Evolutionary conservation across 495 filamentous ascomycete genomes (phyloP).

Genomic region (Cercophora sp.): DNA sequence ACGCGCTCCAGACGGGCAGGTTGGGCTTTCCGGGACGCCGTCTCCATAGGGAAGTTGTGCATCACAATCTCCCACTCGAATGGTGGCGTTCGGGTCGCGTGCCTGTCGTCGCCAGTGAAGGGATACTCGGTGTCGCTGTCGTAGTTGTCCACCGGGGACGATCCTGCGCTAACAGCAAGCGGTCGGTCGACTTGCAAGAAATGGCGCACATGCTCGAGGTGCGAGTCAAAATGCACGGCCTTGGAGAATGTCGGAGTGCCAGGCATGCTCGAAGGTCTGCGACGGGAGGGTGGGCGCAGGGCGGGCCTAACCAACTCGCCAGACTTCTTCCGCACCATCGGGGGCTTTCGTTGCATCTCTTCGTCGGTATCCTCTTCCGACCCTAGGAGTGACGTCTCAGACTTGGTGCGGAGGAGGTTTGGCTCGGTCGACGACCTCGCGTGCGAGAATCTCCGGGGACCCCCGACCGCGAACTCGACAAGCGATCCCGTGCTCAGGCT

Average conservation of each 20-base stretch:
- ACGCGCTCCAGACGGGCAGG: conserved; percentile 77
- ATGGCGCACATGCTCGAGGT: conserved; percentile 90
- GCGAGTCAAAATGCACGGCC: conserved; percentile 91
- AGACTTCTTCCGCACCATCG: conserved; percentile 96
- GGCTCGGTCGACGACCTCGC: conserved; percentile 81
- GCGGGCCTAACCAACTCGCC: conserved; percentile 94
- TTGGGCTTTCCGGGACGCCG: conserved; percentile 54
- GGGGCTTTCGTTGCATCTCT: conserved; percentile 64
- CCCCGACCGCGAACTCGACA: conserved; percentile 29
- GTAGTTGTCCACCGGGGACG: conserved; percentile 87
- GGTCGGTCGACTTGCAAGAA: conserved; percentile 91
- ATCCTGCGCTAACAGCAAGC: conserved; percentile 87
- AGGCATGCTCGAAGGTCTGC: conserved; percentile 92
- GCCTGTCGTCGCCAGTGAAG: conserved; percentile 58
- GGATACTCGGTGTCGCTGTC: conserved; percentile 84
- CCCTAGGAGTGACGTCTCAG: conserved; percentile 51
- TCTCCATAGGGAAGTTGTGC: conserved; percentile 75
- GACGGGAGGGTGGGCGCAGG: conserved; percentile 67
- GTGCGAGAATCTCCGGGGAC: conserved; percentile 56
- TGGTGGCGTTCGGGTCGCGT: conserved; percentile 39
- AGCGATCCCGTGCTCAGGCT: conserved; percentile 32
- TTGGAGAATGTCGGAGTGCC: conserved; percentile 94
- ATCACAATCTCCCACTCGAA: conserved; percentile 86
- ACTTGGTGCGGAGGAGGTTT: conserved; percentile 49
- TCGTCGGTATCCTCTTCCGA: conserved; percentile 63